Conservation (phyloP, 1,139 yeast genomes). For the Casaregolazyma suthepensis region DNA sequence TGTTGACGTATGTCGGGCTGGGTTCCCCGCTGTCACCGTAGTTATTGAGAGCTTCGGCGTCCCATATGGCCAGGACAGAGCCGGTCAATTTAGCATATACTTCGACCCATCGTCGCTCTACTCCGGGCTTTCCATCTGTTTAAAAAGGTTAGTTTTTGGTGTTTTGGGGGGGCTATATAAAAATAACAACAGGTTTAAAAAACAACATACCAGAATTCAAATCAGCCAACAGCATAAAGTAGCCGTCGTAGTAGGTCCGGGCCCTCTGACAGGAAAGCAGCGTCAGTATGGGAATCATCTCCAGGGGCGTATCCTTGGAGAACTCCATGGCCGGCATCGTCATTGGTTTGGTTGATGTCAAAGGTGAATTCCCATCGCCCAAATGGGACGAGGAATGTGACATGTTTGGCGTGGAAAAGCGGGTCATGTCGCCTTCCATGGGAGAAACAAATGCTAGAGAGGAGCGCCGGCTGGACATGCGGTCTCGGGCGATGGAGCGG, state of each 20-base stretch:
- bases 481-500: neutral
- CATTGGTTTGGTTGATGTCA: neutral
- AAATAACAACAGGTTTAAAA: neutral
- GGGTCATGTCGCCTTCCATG: slow-evolving; percentile 6
- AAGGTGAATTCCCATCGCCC: slow-evolving; percentile 6
- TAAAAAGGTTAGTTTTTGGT: slow-evolving; percentile 7
- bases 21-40: slow-evolving; percentile 33
- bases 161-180: neutral
- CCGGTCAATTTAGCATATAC: slow-evolving; percentile 90
- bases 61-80: slow-evolving; percentile 89
- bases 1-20: slow-evolving; percentile 80
- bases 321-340: slow-evolving; percentile 17
- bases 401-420: slow-evolving; percentile 2
- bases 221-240: slow-evolving; percentile 38
- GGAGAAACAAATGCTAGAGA: slow-evolving; percentile 6
- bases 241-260: slow-evolving; percentile 45
- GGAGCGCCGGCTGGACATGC: slow-evolving; percentile 1
- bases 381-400: slow-evolving; percentile 6
- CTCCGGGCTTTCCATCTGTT: slow-evolving; percentile 72
- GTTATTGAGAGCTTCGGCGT: slow-evolving; percentile 66
- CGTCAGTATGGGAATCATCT: slow-evolving; percentile 49
- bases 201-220: slow-evolving; percentile 28
- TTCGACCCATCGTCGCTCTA: slow-evolving; percentile 81
- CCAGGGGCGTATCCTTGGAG: slow-evolving; percentile 40
- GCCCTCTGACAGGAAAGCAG: slow-evolving; percentile 47